A percentile compares a stretch with the other conserved stretches of the same genome.
Evolutionary conservation across 75 land plant genomes (phyloP).

Genomic region (Azolla pinnata): DNA sequence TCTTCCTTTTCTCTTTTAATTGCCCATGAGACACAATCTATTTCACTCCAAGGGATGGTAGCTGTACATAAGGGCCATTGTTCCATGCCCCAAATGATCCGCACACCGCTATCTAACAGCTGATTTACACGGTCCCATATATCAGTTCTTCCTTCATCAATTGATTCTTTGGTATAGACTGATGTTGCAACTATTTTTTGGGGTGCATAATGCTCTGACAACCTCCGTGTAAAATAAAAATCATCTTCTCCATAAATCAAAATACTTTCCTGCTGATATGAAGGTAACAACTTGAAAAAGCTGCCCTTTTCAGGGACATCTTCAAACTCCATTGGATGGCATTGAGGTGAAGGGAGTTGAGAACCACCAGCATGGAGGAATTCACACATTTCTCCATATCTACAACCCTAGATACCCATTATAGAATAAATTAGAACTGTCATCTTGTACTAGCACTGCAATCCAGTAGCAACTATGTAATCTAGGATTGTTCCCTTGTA

Average conservation of each 20-base stretch:
- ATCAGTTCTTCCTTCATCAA: slow-evolving; percentile 3
- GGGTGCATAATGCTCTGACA: slow-evolving; percentile 23
- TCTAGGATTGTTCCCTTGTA: not conserved
- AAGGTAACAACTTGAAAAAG: slow-evolving; percentile 33
- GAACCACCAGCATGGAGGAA: slow-evolving; percentile 38
- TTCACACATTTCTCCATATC: slow-evolving; percentile 44
- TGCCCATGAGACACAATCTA: slow-evolving; percentile 49
- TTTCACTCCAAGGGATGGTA: slow-evolving; percentile 37
- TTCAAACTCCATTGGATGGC: slow-evolving; percentile 26
- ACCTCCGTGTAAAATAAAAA: slow-evolving; percentile 32
- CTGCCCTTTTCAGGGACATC: slow-evolving; percentile 22
- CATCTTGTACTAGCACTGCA: no score
- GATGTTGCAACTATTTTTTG: slow-evolving; percentile 35
- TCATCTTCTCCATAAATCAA: slow-evolving; percentile 43
- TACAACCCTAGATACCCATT: slow-evolving; percentile 41
- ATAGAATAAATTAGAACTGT: no score
- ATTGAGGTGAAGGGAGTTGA: slow-evolving; percentile 5
- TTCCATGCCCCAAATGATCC: slow-evolving; percentile 23
- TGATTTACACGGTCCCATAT: slow-evolving; percentile 9
- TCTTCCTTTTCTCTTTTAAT: slow-evolving; percentile 16
- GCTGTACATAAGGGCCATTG: slow-evolving; percentile 13
- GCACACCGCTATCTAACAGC: slow-evolving; percentile 12
- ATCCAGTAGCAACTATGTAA: not conserved
- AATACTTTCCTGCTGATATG: slow-evolving; percentile 15
- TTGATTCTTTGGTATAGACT: slow-evolving; percentile 1